A percentile compares a stretch with the other conserved stretches of the same genome.
Evolutionary conservation across 176 grass and related monocot species (phyloP).

Genomic region (Carex littledalei): DNA sequence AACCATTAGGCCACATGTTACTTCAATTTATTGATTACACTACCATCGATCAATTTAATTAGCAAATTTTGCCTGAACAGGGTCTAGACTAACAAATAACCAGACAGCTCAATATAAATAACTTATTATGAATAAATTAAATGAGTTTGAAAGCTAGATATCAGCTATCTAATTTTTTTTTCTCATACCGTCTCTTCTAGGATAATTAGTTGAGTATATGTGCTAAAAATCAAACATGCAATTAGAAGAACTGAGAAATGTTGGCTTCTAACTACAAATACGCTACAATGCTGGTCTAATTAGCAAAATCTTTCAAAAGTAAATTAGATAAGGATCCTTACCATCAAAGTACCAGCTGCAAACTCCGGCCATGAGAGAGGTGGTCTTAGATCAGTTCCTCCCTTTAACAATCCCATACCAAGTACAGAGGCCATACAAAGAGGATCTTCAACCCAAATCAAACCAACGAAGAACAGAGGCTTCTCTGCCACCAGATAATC

Average conservation of each 20-base stretch:
- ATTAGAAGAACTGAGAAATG: not conserved
- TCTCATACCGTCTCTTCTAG: not conserved
- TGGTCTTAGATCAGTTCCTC: constrained; percentile 58
- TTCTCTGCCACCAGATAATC: too few relatives aligned
- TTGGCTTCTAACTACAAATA: not conserved
- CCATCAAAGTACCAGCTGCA: too few relatives aligned
- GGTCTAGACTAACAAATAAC: not conserved
- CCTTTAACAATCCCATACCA: constrained; percentile 65
- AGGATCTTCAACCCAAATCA: constrained; percentile 44
- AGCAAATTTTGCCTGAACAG: not conserved
- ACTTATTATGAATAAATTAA: not conserved
- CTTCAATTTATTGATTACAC: not conserved
- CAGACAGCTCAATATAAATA: not conserved
- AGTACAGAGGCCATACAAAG: constrained; percentile 64
- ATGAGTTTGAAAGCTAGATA: not conserved
- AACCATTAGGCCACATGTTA: not conserved
- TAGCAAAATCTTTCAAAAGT: not conserved
- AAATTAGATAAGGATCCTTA: too few relatives aligned
- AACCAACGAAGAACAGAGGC: constrained; percentile 37
- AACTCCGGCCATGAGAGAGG: constrained; percentile 29
- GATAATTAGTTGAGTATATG: not conserved
- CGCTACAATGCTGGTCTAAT: not conserved
- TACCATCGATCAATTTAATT: not conserved
- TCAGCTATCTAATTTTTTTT: not conserved
- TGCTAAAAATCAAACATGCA: not conserved